Percentiles rank a stretch among this genome's conserved stretches.
Conservation (phyloP, 2,329 filamentous ascomycete genomes). For the Xylaria sp. region DNA sequence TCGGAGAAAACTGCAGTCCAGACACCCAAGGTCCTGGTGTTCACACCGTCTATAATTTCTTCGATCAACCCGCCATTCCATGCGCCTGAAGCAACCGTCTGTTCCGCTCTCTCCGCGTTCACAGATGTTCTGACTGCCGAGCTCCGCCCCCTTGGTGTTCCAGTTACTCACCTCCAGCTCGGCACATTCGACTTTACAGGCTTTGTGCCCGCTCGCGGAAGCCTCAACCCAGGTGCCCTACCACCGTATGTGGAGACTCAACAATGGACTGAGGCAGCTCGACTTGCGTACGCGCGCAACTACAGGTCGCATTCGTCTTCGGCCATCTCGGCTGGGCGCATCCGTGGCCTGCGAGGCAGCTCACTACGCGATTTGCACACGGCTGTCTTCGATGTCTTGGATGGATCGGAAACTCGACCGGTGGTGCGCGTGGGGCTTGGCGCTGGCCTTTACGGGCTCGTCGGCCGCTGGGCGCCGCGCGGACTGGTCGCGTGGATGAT, state of each 20-base stretch:
- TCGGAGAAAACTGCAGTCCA: conserved; percentile 34
- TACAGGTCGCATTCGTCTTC: conserved; percentile 52
- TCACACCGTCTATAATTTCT: conserved; percentile 76
- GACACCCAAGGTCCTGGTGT: conserved; percentile 65
- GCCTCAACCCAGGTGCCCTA: conserved; percentile 35
- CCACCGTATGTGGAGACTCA: conserved; percentile 48
- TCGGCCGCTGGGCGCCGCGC: conserved; percentile 74
- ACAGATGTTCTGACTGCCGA: conserved; percentile 75
- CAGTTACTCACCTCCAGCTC: conserved; percentile 81
- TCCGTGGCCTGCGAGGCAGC: conserved; percentile 60
- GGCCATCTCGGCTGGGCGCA: conserved; percentile 51
- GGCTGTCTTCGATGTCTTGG: conserved; percentile 84
- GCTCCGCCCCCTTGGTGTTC: conserved; percentile 67
- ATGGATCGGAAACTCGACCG: conserved; percentile 54
- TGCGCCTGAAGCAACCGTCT: conserved; percentile 79
- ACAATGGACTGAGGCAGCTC: conserved; percentile 58
- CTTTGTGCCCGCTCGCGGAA: conserved; percentile 44
- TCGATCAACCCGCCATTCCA: conserved; percentile 75
- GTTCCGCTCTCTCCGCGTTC: conserved; percentile 80
- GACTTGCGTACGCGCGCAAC: conserved; percentile 58
- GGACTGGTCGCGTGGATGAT: conserved; percentile 90
- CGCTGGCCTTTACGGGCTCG: conserved; percentile 75
- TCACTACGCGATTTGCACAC: conserved; percentile 76
- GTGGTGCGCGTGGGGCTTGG: conserved; percentile 79
- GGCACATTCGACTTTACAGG: conserved; percentile 83